Base-by-base conservation (phyloP, 768 basidiomycete genomes). In the Tulasnella sp. region DNA sequence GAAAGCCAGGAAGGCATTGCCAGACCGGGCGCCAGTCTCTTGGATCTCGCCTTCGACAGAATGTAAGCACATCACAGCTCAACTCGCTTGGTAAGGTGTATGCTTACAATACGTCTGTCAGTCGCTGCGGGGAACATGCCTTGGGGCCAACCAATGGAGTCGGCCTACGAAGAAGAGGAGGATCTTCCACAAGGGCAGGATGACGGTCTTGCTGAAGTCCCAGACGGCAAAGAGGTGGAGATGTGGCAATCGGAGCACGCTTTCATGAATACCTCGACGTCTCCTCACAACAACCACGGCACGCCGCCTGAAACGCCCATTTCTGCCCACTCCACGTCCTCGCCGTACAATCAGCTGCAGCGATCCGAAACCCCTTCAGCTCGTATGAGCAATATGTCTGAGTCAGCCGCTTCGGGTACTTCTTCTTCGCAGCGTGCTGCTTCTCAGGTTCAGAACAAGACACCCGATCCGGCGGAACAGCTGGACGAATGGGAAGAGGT, bases 111-210 rank as follows among this genome's bases (percentile, higher is more conserved):
- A 19, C 24, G 72, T 24, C 24, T 34, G 21, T 56, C 71, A 46
- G 56, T 80, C 39, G 24, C 39, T 2, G 8, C 73, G 10, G 44
- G 38, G 21, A 74, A 36, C 21, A 46, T 9, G 8, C 73, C 73
- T 1, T 74, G 73, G 73, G n/a, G 12, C 73, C 84, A 62, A 82
- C 83, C 71, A 82, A 87, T 84, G 78, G 83, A 5, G 83, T 86
- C 78, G 80, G 85, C 86, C 79, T 89, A 90, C 56, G 88, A 89
- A 68, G 88, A 88, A 36, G 87, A 88, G 6, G 86, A 87, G 46
- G 92, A 90, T 58, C 86, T 88, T 36, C 86, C 87, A 73, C 80
- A 81, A 72, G 75, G 62, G 36, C 36, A 75, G 39, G 73, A n/a
- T 9, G 44, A 81, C 7, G 74, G 73, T 21, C 24, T 75, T 42